Evolutionary conservation across 2,329 filamentous ascomycete species (phyloP).

Genomic region (Hortaea werneckii): DNA sequence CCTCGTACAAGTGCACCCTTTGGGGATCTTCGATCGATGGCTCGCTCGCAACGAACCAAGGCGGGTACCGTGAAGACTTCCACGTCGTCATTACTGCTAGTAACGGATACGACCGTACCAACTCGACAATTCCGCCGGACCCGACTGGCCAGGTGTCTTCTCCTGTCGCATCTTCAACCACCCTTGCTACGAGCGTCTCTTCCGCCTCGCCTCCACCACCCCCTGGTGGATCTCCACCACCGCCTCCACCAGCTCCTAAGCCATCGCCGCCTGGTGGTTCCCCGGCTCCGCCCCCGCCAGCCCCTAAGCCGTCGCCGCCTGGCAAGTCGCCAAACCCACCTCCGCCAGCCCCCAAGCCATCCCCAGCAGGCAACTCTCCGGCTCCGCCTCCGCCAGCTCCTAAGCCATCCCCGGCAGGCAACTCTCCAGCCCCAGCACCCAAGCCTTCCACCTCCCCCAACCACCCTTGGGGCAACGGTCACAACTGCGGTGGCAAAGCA

Average conservation of each 20-base stretch:
- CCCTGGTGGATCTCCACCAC: neutral
- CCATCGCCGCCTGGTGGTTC: neutral
- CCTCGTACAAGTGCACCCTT: conserved; percentile 26
- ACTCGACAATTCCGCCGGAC: too few species aligned
- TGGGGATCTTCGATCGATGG: conserved; percentile 23
- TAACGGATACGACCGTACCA: too few species aligned
- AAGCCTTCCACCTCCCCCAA: too few species aligned
- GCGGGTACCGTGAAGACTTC: conserved; percentile 26
- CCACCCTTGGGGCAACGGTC: too few species aligned
- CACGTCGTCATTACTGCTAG: conserved; percentile 14
- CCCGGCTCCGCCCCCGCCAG: neutral
- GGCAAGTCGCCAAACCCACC: conserved; percentile 1
- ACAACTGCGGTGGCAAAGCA: conserved; percentile 1
- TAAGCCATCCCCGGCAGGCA: too few species aligned
- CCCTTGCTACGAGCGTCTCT: neutral
- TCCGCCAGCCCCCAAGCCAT: conserved; percentile 3
- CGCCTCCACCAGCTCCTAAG: neutral
- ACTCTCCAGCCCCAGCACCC: too few species aligned
- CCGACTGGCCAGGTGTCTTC: too few species aligned
- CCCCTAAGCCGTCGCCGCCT: neutral
- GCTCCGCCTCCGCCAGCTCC: too few species aligned
- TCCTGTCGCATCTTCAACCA: neutral
- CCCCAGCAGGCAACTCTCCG: too few species aligned
- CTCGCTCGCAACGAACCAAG: conserved; percentile 24
- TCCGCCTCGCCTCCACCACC: neutral